Evolutionary conservation across 1,284 basidiomycete genomes (phyloP).

Genomic region (Uromyces viciae-fabae): DNA sequence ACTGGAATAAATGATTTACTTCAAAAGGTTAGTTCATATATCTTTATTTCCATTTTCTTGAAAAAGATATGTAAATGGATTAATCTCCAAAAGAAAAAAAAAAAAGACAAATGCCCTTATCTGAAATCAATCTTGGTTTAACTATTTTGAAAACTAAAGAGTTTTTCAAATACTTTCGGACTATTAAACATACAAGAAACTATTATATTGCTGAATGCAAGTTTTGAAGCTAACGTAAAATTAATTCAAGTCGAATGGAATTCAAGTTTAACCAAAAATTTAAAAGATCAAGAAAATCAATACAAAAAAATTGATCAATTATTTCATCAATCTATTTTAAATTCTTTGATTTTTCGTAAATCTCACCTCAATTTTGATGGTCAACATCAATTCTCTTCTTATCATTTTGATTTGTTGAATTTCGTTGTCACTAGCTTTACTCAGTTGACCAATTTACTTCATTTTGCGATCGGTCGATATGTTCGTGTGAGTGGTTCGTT

Average conservation of each 20-base stretch:
- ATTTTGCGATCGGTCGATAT: constrained; percentile 8
- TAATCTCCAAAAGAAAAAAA: neutral
- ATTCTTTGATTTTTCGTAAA: constrained; percentile 3
- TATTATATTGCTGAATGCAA: neutral
- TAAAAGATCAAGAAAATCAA: neutral
- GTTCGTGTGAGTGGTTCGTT: constrained; percentile 3
- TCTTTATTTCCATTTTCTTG: too few species aligned
- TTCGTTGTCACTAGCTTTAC: constrained; percentile 3
- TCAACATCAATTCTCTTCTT: too few species aligned
- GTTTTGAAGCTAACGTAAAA: neutral
- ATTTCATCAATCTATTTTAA: neutral
- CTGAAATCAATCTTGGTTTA: neutral
- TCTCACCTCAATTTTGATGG: neutral
- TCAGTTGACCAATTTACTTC: neutral
- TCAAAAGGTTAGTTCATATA: constrained; percentile 17
- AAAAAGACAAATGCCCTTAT: neutral
- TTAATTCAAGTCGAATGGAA: constrained; percentile 13
- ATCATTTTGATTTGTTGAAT: neutral
- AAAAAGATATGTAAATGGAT: neutral
- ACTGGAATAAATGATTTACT: constrained; percentile 34
- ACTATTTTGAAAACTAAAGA: neutral
- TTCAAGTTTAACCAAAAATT: neutral
- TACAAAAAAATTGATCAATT: constrained; percentile 8
- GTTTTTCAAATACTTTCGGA: constrained; percentile 12
- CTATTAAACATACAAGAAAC: constrained; percentile 22